Conservation (phyloP, 805 yeast genomes). For the Saccharomyces eubayanus region DNA sequence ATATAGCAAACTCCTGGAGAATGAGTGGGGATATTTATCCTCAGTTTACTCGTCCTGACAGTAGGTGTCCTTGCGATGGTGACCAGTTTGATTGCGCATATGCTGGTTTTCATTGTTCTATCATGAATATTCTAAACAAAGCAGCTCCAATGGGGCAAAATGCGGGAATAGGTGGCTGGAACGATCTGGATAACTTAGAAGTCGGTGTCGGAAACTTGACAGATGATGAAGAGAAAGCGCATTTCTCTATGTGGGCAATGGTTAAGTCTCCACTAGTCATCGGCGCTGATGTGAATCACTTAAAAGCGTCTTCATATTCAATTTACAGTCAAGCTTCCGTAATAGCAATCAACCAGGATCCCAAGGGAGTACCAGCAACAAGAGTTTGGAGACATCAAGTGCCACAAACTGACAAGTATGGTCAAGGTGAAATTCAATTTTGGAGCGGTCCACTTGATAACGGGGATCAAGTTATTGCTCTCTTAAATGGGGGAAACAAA, state of each 20-base stretch:
- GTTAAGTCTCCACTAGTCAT: slow-evolving; percentile 27
- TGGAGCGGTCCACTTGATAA: too few relatives aligned
- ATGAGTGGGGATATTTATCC: slow-evolving; percentile 24
- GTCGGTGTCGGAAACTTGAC: slow-evolving; percentile 28
- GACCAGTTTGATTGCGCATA: slow-evolving; percentile 17
- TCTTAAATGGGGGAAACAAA: slow-evolving; percentile 4
- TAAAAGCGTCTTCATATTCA: slow-evolving; percentile 15
- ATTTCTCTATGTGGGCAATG: slow-evolving; percentile 29
- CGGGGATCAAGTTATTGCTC: slow-evolving; percentile 4
- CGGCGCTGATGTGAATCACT: slow-evolving; percentile 22
- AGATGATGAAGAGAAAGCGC: slow-evolving; percentile 26
- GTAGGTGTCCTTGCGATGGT: slow-evolving; percentile 26
- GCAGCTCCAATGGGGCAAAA: slow-evolving; percentile 26
- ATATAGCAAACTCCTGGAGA: slow-evolving; percentile 3
- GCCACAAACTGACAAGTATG: too few relatives aligned
- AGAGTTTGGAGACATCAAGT: too few relatives aligned
- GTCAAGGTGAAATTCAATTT: too few relatives aligned
- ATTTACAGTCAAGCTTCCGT: slow-evolving; percentile 13
- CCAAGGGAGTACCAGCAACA: too few relatives aligned
- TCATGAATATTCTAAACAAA: slow-evolving; percentile 20
- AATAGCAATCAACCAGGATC: too few relatives aligned
- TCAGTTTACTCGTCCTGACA: slow-evolving; percentile 11
- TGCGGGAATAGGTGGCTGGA: slow-evolving; percentile 22
- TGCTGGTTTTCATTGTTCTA: slow-evolving; percentile 26
- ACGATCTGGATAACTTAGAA: slow-evolving; percentile 28